Conservation (phyloP, 192 early-diverging fungal genomes). For the Paraglomus occultum region DNA sequence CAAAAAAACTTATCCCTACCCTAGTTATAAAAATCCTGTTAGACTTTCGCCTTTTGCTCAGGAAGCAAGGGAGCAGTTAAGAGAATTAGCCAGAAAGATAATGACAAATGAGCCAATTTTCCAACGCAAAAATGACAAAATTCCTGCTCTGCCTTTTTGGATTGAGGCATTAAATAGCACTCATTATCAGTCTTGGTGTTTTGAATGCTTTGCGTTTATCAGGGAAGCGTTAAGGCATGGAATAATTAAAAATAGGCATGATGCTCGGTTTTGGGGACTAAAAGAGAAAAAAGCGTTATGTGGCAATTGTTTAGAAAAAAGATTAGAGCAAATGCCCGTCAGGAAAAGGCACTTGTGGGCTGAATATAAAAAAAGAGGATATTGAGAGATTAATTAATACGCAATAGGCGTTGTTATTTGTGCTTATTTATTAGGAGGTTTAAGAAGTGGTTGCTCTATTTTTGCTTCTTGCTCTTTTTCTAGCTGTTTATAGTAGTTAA, state of each 20-base stretch:
- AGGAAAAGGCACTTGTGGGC: not conserved
- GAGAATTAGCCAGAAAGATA: no score
- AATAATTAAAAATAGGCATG: conserved; percentile 19
- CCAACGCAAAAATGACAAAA: no score
- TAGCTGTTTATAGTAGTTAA: conserved; percentile 16
- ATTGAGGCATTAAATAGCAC: conserved; percentile 15
- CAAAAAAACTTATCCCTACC: conserved; percentile 13
- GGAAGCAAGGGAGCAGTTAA: not conserved
- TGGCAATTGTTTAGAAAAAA: conserved; percentile 11
- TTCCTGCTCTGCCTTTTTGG: conserved; percentile 16
- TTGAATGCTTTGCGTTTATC: conserved; percentile 11
- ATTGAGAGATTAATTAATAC: conserved; percentile 19
- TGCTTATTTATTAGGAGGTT: not conserved
- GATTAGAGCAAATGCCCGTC: conserved; percentile 7
- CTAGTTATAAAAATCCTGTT: conserved; percentile 19
- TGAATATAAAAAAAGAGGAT: conserved; percentile 7
- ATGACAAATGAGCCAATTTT: no score
- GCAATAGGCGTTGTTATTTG: conserved; percentile 3
- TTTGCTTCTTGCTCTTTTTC: conserved; percentile 5
- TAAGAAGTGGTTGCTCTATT: conserved; percentile 9
- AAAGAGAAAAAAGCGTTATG: conserved; percentile 11
- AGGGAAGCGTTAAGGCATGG: conserved; percentile 9
- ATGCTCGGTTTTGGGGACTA: conserved; percentile 19
- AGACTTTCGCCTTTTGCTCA: conserved; percentile 11
- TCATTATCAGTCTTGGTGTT: conserved; percentile 14